A percentile compares a stretch with the other conserved stretches of the same genome.
Conservation (phyloP, 352 stramenopile species). For the Phytopythium cucurbitacearum region DNA sequence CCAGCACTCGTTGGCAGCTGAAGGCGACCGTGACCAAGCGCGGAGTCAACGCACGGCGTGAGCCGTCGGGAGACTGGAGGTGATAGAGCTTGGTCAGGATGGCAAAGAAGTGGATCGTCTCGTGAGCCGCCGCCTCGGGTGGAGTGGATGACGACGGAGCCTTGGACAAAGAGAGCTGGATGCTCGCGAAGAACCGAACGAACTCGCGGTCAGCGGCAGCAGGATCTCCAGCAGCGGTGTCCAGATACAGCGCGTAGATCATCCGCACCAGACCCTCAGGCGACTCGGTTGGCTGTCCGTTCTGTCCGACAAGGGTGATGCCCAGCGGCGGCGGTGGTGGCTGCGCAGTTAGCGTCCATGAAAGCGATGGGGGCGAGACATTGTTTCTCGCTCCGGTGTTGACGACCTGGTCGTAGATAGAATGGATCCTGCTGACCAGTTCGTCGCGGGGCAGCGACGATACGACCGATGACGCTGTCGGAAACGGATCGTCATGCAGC, state of each 20-base stretch:
- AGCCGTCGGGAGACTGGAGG: constrained; percentile 1
- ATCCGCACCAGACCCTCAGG: constrained; percentile 25
- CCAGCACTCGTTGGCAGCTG: constrained; percentile 30
- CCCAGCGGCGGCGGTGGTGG: too few species aligned
- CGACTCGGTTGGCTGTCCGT: background rate
- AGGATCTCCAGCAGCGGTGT: constrained; percentile 17
- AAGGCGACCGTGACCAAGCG: constrained; percentile 28
- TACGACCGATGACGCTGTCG: constrained; percentile 9
- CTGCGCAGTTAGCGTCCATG: too few species aligned
- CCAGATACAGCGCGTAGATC: constrained; percentile 25
- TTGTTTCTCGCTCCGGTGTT: too few species aligned
- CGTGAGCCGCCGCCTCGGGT: background rate
- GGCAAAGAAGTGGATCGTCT: constrained; percentile 8
- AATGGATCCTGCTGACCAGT: constrained; percentile 27
- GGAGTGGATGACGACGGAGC: background rate
- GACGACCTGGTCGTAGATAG: constrained; percentile 12
- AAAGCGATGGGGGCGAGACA: too few species aligned
- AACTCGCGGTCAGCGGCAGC: constrained; percentile 22
- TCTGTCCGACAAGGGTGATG: constrained; percentile 9
- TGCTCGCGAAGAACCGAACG: constrained; percentile 30
- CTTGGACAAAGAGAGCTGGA: constrained; percentile 26
- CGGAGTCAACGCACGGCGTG: constrained; percentile 8
- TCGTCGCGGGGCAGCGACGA: constrained; percentile 23
- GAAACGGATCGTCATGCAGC: constrained; percentile 11
- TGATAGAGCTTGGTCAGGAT: constrained; percentile 23